phyloP scores from a whole-genome alignment of 768 basidiomycete species.

The Tricholoma flavovirens region DNA sequence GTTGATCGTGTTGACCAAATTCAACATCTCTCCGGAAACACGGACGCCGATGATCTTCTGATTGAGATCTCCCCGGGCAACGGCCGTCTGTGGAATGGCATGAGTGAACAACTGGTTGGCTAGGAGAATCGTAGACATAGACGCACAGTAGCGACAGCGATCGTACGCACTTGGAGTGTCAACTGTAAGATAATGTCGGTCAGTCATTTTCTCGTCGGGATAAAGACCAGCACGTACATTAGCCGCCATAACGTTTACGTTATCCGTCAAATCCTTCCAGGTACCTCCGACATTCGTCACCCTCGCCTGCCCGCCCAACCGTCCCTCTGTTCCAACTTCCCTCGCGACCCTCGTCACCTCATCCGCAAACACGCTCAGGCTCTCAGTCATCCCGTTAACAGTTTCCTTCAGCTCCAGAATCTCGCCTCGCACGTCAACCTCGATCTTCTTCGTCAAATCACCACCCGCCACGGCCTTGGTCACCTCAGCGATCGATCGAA shows the following conservation, averaged over 20 bases:
- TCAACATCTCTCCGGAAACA: slow-evolving; percentile 94
- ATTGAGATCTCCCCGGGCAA: slow-evolving; percentile 89
- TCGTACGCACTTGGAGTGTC: slow-evolving; percentile 40
- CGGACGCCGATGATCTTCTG: slow-evolving; percentile 91
- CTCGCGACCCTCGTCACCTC: slow-evolving; percentile 66
- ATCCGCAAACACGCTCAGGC: slow-evolving; percentile 41
- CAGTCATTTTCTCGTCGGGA: slow-evolving; percentile 83
- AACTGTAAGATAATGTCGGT: slow-evolving; percentile 87
- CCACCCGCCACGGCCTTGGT: slow-evolving; percentile 94
- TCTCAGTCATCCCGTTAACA: slow-evolving; percentile 93
- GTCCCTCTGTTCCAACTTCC: slow-evolving; percentile 96
- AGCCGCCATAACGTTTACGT: slow-evolving; percentile 30
- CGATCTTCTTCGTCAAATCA: slow-evolving; percentile 53
- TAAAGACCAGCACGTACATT: slow-evolving; percentile 43
- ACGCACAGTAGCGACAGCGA: neutral
- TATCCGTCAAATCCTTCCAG: too few relatives aligned
- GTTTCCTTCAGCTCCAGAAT: slow-evolving; percentile 88
- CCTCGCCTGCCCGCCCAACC: slow-evolving; percentile 88
- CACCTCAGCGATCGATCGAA: slow-evolving; percentile 80
- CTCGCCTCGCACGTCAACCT: slow-evolving; percentile 71
- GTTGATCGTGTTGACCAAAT: slow-evolving; percentile 96
- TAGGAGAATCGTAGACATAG: neutral
- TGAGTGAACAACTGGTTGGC: neutral
- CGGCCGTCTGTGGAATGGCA: slow-evolving; percentile 53
- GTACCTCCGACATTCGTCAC: slow-evolving; percentile 54